Base-by-base conservation (phyloP, 1,284 basidiomycete species). In the Coniophora puteana region DNA sequence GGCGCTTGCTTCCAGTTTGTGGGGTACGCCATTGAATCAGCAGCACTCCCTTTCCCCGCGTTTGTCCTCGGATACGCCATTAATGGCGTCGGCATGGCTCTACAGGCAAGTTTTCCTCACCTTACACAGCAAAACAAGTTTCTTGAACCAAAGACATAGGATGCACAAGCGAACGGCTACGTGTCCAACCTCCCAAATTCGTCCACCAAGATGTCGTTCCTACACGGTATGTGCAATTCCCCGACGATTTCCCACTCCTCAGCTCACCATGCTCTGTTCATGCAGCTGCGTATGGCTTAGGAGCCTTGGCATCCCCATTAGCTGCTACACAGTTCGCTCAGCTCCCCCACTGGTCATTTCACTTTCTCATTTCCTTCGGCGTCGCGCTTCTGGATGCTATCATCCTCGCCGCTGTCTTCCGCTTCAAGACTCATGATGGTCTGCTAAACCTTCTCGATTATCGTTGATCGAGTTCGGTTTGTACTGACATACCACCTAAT, bases 41-140 rank as follows among this genome's bases (percentile, higher is more conserved):
- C 80, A 17, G 80, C 74, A 2, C 71, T 75, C 3, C 85, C 86
- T 0, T 89, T 83, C 56, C 79, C 82, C 0, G 64, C 80, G 4
- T 80, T 86, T 52, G 73, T 80, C 32, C 52, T 80, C 31, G 72
- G 75, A 0, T 88, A 73, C 51, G 53, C 66, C 4, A 65, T 85
- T 43, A 77, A 75, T 40, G 85, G 86, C 1, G 71, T 80, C 44
- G 83, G 80, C 1, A 59, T 79, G 31, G 69, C 74, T 5, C 52
- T 80, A 18, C 72, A 76, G 53, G 76, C 74, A 49, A 34, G 59
- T 46, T 11, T 20, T 36, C 27, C 7, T 12, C 14, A 37, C 50
- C 24, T 44, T 39, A 12, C 33, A 18, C 26, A 36, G 21, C 20
- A 21, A 8, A 27, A 38, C 12, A 13, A 42, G 8, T 27, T 24